Percentiles rank a stretch among this genome's conserved stretches.
These are phyloP conservation scores for Hymenoscyphus infarciens DNA, from an alignment of 2,329 filamentous ascomycete genomes.

Conservation along the genomic window DNA sequence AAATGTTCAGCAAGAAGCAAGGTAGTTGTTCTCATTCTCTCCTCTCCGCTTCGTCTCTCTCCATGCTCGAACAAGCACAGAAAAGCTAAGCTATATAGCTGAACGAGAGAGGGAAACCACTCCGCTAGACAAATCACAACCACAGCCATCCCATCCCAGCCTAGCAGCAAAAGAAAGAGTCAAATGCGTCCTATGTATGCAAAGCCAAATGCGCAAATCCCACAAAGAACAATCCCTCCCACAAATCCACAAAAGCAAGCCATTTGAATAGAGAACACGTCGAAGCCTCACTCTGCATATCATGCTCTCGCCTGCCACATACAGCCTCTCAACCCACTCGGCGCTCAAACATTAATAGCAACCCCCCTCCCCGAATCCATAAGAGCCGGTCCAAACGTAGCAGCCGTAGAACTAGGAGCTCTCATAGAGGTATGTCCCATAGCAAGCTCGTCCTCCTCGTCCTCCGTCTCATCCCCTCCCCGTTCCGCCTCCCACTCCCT, in stretches of 20 bases:
- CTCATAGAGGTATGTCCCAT: background rate
- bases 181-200: slow-evolving; percentile 1
- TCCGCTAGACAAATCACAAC: no score
- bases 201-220: background rate
- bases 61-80: no score
- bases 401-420: background rate
- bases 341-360: background rate
- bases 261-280: background rate
- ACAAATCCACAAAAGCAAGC: background rate
- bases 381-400: background rate
- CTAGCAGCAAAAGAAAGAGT: background rate
- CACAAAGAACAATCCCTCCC: background rate
- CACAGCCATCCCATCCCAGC: background rate
- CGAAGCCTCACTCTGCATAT: background rate
- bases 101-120: background rate
- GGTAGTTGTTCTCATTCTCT: no score
- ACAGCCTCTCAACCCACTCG: background rate
- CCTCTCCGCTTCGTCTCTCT: no score
- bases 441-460: slow-evolving; percentile 5
- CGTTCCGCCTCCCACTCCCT: background rate
- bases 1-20: no score
- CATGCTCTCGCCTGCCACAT: background rate
- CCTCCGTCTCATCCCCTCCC: slow-evolving; percentile 19
- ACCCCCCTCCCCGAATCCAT: background rate
- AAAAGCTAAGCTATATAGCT: background rate